Conservation (phyloP, 1,284 basidiomycete genomes). For the Vanrija pseudolonga region DNA sequence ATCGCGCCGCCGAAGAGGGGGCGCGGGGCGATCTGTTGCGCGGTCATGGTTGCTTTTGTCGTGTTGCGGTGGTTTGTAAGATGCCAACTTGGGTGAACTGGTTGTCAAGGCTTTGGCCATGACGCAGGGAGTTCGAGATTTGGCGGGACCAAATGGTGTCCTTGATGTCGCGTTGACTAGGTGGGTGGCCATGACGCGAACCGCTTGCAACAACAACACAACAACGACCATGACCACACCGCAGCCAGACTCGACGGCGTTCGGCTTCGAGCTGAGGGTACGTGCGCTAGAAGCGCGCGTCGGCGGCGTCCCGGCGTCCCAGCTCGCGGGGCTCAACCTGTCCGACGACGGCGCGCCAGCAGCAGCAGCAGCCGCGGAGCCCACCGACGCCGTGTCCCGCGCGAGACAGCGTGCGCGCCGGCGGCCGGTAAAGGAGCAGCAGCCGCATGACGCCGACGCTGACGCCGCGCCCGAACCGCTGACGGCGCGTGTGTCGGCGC, state of each 20-base stretch:
- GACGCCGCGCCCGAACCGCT: constrained; percentile 5
- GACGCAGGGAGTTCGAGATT: too few relatives aligned
- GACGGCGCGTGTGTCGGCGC: constrained; percentile 18
- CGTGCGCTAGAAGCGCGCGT: constrained; percentile 38
- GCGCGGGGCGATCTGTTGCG: constrained; percentile 5
- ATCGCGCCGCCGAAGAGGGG: constrained; percentile 70
- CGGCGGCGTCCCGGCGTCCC: constrained; percentile 21
- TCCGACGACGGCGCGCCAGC: too few relatives aligned
- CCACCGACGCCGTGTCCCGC: too few relatives aligned
- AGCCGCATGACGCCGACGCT: not conserved
- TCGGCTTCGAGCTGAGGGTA: constrained; percentile 39
- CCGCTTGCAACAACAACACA: not conserved
- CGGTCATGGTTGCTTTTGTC: constrained; percentile 16
- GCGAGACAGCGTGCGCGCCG: not conserved
- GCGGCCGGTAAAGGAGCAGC: not conserved
- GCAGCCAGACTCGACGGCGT: not conserved
- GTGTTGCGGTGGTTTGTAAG: not conserved
- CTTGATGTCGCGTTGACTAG: too few relatives aligned
- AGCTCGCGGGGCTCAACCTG: not conserved
- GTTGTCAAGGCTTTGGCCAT: not conserved
- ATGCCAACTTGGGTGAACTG: not conserved
- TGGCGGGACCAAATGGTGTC: too few relatives aligned
- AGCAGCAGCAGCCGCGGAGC: too few relatives aligned
- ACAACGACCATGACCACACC: not conserved
- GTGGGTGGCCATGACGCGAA: not conserved